phyloP scores from a whole-genome alignment of 108 stramenopile species.

The Schizochytrium sp. region DNA sequence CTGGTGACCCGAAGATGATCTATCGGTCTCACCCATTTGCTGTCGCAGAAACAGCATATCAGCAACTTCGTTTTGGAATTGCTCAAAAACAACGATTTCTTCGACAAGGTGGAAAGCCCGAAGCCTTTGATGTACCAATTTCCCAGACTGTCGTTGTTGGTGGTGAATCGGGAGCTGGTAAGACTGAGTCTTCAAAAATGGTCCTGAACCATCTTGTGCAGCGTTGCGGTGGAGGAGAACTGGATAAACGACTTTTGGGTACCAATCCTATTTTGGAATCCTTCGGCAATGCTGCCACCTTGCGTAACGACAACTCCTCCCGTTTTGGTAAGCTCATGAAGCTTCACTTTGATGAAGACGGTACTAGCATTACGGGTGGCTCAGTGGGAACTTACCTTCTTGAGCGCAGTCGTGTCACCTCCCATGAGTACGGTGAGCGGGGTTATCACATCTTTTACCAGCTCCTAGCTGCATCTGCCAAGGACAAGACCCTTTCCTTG shows the following conservation, averaged over 20 bases:
- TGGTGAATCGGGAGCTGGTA: slow-evolving; percentile 61
- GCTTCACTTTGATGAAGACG: slow-evolving; percentile 34
- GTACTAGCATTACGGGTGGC: slow-evolving; percentile 42
- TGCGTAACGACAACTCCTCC: slow-evolving; percentile 60
- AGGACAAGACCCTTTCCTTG: slow-evolving; percentile 55
- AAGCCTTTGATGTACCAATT: neutral
- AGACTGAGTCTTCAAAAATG: slow-evolving; percentile 49
- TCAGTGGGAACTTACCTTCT: slow-evolving; percentile 61
- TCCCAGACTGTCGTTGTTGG: slow-evolving; percentile 59
- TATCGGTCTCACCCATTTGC: slow-evolving; percentile 17
- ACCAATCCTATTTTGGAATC: slow-evolving; percentile 64
- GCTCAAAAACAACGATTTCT: neutral
- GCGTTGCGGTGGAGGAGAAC: slow-evolving; percentile 41
- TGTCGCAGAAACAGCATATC: slow-evolving; percentile 25
- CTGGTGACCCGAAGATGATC: slow-evolving; percentile 50
- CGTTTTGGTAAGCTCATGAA: slow-evolving; percentile 63
- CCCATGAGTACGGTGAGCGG: slow-evolving; percentile 4
- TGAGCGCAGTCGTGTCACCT: slow-evolving; percentile 57
- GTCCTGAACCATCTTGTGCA: slow-evolving; percentile 42
- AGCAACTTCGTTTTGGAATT: slow-evolving; percentile 33
- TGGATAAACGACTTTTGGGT: slow-evolving; percentile 47
- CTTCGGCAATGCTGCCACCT: slow-evolving; percentile 61
- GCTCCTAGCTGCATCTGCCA: neutral
- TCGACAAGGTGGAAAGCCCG: slow-evolving; percentile 6
- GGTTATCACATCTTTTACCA: slow-evolving; percentile 62